These are phyloP conservation scores for Paxillus involutus DNA, from an alignment of 768 basidiomycete species.

Conservation along the genomic window DNA sequence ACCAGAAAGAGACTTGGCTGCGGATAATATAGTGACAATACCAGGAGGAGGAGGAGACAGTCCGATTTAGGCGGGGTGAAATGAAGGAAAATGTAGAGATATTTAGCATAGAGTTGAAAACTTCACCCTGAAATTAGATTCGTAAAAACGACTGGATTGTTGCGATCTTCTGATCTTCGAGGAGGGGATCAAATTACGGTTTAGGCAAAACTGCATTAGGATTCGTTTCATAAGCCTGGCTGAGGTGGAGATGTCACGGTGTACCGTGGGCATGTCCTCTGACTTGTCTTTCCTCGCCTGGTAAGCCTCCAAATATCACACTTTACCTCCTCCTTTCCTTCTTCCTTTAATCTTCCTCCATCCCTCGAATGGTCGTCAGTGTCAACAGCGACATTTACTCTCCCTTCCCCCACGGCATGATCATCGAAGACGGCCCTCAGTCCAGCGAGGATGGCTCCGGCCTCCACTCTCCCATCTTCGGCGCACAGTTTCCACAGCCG, in stretches of 20 bases:
- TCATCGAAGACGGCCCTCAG: conserved; percentile 64
- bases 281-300: conserved; percentile 40
- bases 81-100: conserved; percentile 6
- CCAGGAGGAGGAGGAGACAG: conserved; percentile 7
- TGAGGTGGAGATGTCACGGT: neutral
- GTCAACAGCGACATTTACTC: conserved; percentile 55
- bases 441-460: conserved; percentile 78
- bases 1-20: too few species aligned
- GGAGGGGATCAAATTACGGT: neutral
- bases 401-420: conserved; percentile 50
- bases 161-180: conserved; percentile 35
- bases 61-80: conserved; percentile 28
- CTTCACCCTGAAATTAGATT: neutral
- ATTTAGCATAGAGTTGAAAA: conserved; percentile 3
- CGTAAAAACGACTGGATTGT: neutral
- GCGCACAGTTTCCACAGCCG: conserved; percentile 43
- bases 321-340: conserved; percentile 17
- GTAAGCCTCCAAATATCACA: conserved; percentile 34
- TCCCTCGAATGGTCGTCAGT: conserved; percentile 56
- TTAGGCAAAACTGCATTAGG: conserved; percentile 19
- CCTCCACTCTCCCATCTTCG: conserved; percentile 70
- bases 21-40: too few species aligned
- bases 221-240: conserved; percentile 32
- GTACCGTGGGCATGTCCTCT: conserved; percentile 40
- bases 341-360: conserved; percentile 21